Percentiles rank a stretch among this genome's conserved stretches.
phyloP scores from a whole-genome alignment of 306 rosid genomes.

The Cucumis sativus region DNA sequence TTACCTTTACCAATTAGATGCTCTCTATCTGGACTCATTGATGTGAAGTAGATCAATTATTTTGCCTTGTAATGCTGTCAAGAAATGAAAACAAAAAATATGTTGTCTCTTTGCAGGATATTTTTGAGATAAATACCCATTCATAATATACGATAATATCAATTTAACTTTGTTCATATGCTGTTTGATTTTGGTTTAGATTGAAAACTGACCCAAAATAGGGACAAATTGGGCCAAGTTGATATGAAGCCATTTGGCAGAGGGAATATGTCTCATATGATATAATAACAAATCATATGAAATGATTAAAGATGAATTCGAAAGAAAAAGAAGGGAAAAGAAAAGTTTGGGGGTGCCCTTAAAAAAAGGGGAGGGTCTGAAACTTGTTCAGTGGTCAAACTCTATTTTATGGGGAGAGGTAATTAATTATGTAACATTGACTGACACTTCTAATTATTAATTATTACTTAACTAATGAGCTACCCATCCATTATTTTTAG shows the following conservation, averaged over 20 bases:
- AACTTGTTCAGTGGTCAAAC: not conserved
- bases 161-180: not conserved
- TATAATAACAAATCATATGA: too few species aligned
- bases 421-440: not conserved
- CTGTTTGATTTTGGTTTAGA: not conserved
- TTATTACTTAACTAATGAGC: not conserved
- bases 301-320: not conserved
- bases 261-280: not conserved
- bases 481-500: not conserved
- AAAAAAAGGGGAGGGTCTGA: not conserved
- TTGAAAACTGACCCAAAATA: not conserved
- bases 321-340: not conserved
- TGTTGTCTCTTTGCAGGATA: not conserved
- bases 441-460: not conserved
- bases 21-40: not conserved
- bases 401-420: constrained; percentile 1
- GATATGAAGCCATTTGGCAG: not conserved
- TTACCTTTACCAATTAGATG: not conserved
- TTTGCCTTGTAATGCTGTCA: not conserved
- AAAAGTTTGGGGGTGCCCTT: not conserved
- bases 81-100: not conserved
- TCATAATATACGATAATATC: not conserved
- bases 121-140: not conserved
- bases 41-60: not conserved
- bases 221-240: not conserved